Evolutionary conservation across 1,284 basidiomycete species (phyloP).

Genomic region (Cutaneotrichosporon sp.): DNA sequence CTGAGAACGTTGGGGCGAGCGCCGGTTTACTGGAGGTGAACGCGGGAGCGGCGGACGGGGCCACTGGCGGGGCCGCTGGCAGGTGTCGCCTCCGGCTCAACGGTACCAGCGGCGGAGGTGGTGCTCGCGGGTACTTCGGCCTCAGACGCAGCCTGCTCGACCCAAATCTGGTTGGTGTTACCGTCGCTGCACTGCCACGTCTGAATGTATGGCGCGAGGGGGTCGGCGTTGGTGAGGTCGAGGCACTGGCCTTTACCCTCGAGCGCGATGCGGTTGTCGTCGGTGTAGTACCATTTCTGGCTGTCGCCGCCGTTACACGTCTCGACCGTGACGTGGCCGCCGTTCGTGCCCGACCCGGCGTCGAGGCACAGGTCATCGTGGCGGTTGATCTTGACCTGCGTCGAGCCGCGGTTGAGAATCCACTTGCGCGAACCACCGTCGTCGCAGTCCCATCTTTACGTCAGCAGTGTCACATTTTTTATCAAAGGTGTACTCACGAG

Average conservation of each 20-base stretch:
- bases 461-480: too few relatives aligned
- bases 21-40: too few relatives aligned
- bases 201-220: slow-evolving; percentile 20
- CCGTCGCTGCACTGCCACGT: slow-evolving; percentile 20
- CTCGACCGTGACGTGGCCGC: slow-evolving; percentile 11
- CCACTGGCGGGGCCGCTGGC: too few relatives aligned
- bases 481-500: neutral
- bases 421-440: slow-evolving; percentile 26
- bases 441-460: slow-evolving; percentile 27
- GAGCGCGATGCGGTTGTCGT: slow-evolving; percentile 10
- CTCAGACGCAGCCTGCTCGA: too few relatives aligned
- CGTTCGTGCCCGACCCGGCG: slow-evolving; percentile 14
- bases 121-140: too few relatives aligned
- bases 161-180: neutral
- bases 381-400: slow-evolving; percentile 13
- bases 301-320: slow-evolving; percentile 12
- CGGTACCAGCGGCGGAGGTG: too few relatives aligned
- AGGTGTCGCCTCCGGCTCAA: too few relatives aligned
- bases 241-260: slow-evolving; percentile 7
- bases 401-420: slow-evolving; percentile 15
- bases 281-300: slow-evolving; percentile 14
- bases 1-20: too few relatives aligned
- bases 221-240: slow-evolving; percentile 3
- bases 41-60: too few relatives aligned
- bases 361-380: slow-evolving; percentile 30